Evolutionary conservation across 768 basidiomycete genomes (phyloP).

Genomic region (Coprinellus micaceus): DNA sequence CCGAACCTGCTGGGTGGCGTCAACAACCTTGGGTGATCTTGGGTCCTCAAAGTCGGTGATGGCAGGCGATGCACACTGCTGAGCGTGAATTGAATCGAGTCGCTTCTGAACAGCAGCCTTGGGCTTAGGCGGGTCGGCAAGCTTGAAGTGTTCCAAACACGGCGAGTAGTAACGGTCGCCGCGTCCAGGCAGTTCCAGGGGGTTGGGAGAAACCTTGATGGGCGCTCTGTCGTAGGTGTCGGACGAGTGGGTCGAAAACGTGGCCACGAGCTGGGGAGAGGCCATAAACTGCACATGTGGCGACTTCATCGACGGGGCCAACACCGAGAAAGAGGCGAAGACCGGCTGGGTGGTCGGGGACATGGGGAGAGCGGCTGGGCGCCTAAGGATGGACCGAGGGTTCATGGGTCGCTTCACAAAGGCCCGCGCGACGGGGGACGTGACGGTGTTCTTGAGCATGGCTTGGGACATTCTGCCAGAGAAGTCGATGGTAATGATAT

Average conservation of each 20-base stretch:
- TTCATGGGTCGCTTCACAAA: conserved; percentile 20
- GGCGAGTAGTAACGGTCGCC: conserved; percentile 45
- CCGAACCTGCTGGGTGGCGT: conserved; percentile 18
- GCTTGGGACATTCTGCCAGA: conserved; percentile 32
- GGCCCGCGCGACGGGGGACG: conserved; percentile 30
- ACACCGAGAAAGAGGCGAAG: conserved; percentile 29
- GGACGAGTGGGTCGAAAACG: conserved; percentile 55
- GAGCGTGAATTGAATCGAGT: conserved; percentile 4
- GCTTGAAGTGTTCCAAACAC: conserved; percentile 31
- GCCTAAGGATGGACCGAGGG: conserved; percentile 39
- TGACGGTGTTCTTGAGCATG: conserved; percentile 32
- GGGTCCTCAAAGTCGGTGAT: conserved; percentile 34
- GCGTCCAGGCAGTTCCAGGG: conserved; percentile 50
- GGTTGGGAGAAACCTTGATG: conserved; percentile 56
- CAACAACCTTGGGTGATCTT: conserved; percentile 33
- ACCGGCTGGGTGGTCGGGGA: conserved; percentile 31
- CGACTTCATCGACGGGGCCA: conserved; percentile 32
- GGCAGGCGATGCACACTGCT: conserved; percentile 20
- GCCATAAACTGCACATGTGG: conserved; percentile 67
- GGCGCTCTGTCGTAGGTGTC: conserved; percentile 62
- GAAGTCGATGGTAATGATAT: conserved; percentile 17
- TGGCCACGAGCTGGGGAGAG: conserved; percentile 53
- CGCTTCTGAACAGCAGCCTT: conserved; percentile 10
- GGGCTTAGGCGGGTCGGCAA: conserved; percentile 30
- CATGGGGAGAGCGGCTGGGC: conserved; percentile 34